Evolutionary conservation across 139 green algal genomes (phyloP), one percentile per base, ranked within the genome.

Genomic region (Mesotaenium endlicherianum): DNA sequence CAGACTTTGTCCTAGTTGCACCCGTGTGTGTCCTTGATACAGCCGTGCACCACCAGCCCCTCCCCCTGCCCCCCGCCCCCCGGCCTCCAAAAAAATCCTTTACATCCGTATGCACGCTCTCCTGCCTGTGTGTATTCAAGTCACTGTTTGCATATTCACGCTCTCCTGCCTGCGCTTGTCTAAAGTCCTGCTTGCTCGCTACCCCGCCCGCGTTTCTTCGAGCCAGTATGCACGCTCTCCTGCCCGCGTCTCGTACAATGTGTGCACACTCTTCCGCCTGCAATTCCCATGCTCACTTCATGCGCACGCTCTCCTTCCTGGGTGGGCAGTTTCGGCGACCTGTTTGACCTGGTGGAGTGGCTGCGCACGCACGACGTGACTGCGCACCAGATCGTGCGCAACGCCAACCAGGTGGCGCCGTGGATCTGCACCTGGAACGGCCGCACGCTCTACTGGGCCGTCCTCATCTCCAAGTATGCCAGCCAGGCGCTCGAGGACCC

Each of bases 401-500:
- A 57, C n/a, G 70, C 70, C 70, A 58, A 60, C 44, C 8, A 69
- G 31, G 5, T 78, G 70, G 70, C 70, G 36, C 17, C 38, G 8
- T 16, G 20, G 11, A 16, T 69, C 8, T 78, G 70, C 70, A 78
- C 70, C 11, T 78, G 70, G 70, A 69, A 69, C 26, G 44, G 70
- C 70, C 70, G 70, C 44, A 78, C 70, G 26, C 70, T 78, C n/a
- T 78, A 78, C 44, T 78, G 70, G 70, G 70, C 70, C n/a, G 26
- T 78, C 31, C 42, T 58, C 8, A 8, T 78, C 11, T 16, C 8
- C 70, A 78, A 78, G 44, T 78, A 78, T 40, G 5, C 26, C 57
- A 49, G 34, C 5, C 45, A 36, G 3, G 75, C 75, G 17, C 20
- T 82, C 20, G 75, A 82, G 20, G 75, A 82, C 57, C 34, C 57